Evolutionary conservation across 139 green algal species (phyloP), one percentile per base, ranked within the genome.

Genomic region (Nannochloris sp.): DNA sequence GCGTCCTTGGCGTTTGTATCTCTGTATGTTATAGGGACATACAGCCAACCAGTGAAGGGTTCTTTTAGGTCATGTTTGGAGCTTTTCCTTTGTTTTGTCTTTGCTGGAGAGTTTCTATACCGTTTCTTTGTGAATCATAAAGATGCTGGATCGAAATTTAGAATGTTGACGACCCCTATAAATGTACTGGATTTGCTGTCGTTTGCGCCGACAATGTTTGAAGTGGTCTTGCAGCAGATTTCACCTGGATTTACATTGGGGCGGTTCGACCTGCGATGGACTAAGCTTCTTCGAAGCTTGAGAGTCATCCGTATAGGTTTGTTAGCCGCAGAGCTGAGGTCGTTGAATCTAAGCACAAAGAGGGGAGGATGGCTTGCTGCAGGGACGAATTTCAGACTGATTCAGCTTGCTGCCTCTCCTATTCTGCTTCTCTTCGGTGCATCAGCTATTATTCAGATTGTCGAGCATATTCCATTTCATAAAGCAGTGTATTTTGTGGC

Each of bases 401-500:
- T 81, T 40, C 78, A 88, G 75, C 82, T 94, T 25, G 62, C 88
- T 21, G 75, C 73, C 15, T 79, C 69, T 7, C 74, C 92, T 3
- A n/a, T 81, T n/a, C 79, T 78, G n/a, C 74, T 91, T 53, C 68
- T 89, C 5, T 87, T 87, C 71, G 84, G 71, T 43, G 71, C 70
- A 25, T 57, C 70, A 14, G 29, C 64, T 9, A 57, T 71, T 6
- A 66, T 66, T 43, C 36, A 58, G 15, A 48, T 88, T 7, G 71
- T 89, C 46, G 86, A 93, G 72, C 67, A 70, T 4, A 78, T 88
- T 44, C 71, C 78, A n/a, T 93, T 81, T 69, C 78, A 90, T 64
- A 80, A 90, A 18, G 83, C 86, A 3, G 67, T 93, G 10, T 93
- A 93, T 70, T 84, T 93, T 66, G 76, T 89, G 15, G 70, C 67